These are phyloP conservation scores for Lentinula edodes DNA, from an alignment of 768 basidiomycete species.

Conservation along the genomic window DNA sequence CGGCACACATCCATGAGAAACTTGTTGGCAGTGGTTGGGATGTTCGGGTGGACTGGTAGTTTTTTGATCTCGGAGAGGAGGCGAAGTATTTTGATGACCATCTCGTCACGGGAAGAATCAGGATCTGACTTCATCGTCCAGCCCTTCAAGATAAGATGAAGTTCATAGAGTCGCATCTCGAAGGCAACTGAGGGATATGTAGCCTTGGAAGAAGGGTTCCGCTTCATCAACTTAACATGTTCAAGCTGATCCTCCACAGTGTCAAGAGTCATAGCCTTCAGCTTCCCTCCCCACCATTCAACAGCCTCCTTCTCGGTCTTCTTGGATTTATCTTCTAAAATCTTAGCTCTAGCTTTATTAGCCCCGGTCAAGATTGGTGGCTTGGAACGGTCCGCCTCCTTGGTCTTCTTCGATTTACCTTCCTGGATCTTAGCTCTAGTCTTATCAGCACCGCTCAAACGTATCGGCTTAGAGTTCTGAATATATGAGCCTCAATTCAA, in stretches of 20 bases:
- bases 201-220: constrained; percentile 32
- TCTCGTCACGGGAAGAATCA: constrained; percentile 29
- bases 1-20: constrained; percentile 47
- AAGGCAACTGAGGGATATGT: constrained; percentile 30
- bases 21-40: constrained; percentile 28
- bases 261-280: constrained; percentile 31
- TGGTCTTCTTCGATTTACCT: constrained; percentile 35
- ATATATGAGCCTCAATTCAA: constrained; percentile 17
- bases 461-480: constrained; percentile 9
- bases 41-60: constrained; percentile 25
- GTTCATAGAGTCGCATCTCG: constrained; percentile 46
- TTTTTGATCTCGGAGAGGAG: constrained; percentile 31
- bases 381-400: constrained; percentile 20
- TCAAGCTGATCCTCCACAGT: constrained; percentile 25
- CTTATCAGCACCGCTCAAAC: constrained; percentile 2
- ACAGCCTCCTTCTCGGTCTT: constrained; percentile 32
- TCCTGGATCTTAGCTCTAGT: constrained; percentile 39
- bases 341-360: constrained; percentile 35
- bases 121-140: constrained; percentile 47
- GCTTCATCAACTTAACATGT: constrained; percentile 37
- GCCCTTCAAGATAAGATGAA: constrained; percentile 43
- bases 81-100: constrained; percentile 30
- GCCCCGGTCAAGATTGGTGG: constrained; percentile 18
- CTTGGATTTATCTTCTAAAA: constrained; percentile 37
- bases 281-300: constrained; percentile 49